These are phyloP conservation scores for Aspergillus brasiliensis DNA, from an alignment of 2,329 filamentous ascomycete genomes.

Conservation along the genomic window DNA sequence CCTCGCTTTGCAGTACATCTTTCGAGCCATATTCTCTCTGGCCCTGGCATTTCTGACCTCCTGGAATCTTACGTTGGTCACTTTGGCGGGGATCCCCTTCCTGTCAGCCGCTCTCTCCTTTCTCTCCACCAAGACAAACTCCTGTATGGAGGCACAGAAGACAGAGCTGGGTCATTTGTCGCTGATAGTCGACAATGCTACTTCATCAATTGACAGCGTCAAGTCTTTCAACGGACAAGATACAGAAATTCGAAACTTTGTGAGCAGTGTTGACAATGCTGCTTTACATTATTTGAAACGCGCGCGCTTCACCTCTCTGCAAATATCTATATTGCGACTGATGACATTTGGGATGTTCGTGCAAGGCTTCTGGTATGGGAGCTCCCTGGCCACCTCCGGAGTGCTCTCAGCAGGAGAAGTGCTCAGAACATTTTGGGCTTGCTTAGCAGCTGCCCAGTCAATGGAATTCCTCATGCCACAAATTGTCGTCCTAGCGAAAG, in stretches of 20 bases:
- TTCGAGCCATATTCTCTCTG: constrained; percentile 68
- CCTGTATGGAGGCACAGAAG: constrained; percentile 70
- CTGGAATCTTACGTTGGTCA: constrained; percentile 81
- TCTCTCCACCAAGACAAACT: constrained; percentile 63
- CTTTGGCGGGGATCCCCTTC: constrained; percentile 72
- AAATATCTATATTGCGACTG: constrained; percentile 73
- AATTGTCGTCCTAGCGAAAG: constrained; percentile 76
- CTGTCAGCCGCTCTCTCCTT: constrained; percentile 62
- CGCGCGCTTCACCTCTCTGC: constrained; percentile 67
- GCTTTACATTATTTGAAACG: constrained; percentile 67
- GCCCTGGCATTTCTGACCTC: constrained; percentile 75
- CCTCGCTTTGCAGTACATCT: constrained; percentile 63
- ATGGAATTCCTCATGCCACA: constrained; percentile 75
- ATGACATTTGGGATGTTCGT: constrained; percentile 80
- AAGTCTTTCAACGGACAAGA: constrained; percentile 80
- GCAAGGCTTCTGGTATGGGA: constrained; percentile 86
- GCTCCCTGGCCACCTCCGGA: constrained; percentile 65
- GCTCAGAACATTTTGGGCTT: constrained; percentile 83
- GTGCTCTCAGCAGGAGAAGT: constrained; percentile 65
- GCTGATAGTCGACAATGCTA: constrained; percentile 69
- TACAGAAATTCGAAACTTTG: constrained; percentile 69
- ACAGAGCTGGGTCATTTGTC: constrained; percentile 68
- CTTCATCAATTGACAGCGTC: constrained; percentile 77
- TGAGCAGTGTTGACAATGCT: constrained; percentile 57
- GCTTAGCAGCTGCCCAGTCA: constrained; percentile 73